Base-by-base conservation (phyloP, 768 basidiomycete genomes). In the Rhodotorula paludigena region DNA sequence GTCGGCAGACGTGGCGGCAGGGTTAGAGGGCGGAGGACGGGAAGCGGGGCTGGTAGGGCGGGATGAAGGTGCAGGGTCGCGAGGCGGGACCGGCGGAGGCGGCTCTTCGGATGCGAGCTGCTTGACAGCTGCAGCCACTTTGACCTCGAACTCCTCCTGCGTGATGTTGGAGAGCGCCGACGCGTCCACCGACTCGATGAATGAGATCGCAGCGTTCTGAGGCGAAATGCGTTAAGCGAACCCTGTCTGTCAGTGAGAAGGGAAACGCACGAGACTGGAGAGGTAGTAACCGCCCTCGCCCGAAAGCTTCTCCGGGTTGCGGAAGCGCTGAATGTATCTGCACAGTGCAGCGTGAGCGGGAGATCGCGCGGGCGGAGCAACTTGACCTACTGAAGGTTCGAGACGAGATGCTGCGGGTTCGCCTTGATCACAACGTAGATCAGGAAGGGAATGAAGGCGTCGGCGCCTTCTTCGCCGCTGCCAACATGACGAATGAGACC, bases 141-240 rank as follows among this genome's bases (percentile, higher is more conserved):
- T 88, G 87, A 79, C 81, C 77, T 98, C 96, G 66, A 99, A 99
- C 69, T 97, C 91, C 51, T 89, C 88, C 77, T 92, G 89, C 1
- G 89, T 85, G 68, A 98, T 97, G 73, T 89, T 87, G n/a, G 92
- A 94, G 49, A 99, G 80, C 14, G 89, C 89, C 0, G 91, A 88
- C 65, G 93, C 89, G 77, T 98, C 96, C 90, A 99, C 92, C 0
- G 92, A 90, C 79, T 99, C 96, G 69, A 99, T 92, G 77, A 97
- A 99, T 2, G 90, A 89, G 42, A 98, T 90, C 4, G 96, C 92
- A 7, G 92, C 96, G 85, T 89, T 93, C 92, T 97, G 51, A 7
- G 33, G 3, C 36, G 52, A 35, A 5, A n/a, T 10, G 53, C n/a
- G 54, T 39, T 60, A 32, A 20, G 7, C 25, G 21, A 25, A 32